phyloP scores from a whole-genome alignment of 1,284 basidiomycete genomes.

The Pterula multifida region DNA sequence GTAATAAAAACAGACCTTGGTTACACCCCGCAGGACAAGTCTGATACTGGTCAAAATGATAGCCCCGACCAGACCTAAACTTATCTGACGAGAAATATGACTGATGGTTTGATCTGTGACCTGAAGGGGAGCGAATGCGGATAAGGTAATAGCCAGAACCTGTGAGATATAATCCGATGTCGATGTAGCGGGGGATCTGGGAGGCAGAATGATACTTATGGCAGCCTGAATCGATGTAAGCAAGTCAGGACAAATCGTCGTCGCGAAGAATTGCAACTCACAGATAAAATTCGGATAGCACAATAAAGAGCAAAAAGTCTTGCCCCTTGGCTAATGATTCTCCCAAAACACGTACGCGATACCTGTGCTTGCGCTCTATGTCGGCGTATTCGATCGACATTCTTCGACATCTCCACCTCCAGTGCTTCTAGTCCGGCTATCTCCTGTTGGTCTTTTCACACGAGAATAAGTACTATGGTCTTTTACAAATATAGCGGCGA shows the following conservation, averaged over 20 bases:
- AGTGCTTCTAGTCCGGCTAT: conserved; percentile 52
- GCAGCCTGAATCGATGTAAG: conserved; percentile 30
- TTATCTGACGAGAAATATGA: conserved; percentile 51
- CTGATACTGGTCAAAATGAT: conserved; percentile 64
- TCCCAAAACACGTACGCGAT: conserved; percentile 42
- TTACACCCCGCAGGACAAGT: conserved; percentile 52
- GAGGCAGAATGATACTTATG: conserved; percentile 41
- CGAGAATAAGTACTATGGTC: neutral
- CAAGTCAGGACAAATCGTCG: neutral
- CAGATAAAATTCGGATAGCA: conserved; percentile 47
- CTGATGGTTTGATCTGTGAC: conserved; percentile 24
- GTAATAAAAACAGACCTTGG: conserved; percentile 31
- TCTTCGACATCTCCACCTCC: conserved; percentile 55
- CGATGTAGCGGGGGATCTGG: conserved; percentile 22
- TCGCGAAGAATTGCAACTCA: conserved; percentile 23
- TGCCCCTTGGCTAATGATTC: conserved; percentile 33
- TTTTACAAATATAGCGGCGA: neutral
- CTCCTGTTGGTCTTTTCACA: conserved; percentile 30
- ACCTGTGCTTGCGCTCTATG: conserved; percentile 37
- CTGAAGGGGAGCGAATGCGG: conserved; percentile 28
- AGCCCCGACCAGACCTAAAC: conserved; percentile 54
- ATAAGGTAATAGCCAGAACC: conserved; percentile 37
- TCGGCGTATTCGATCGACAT: conserved; percentile 37
- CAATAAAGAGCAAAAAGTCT: conserved; percentile 58
- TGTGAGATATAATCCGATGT: conserved; percentile 48